phyloP scores from a whole-genome alignment of 1,284 basidiomycete genomes.

The Omphalotus olearius region DNA sequence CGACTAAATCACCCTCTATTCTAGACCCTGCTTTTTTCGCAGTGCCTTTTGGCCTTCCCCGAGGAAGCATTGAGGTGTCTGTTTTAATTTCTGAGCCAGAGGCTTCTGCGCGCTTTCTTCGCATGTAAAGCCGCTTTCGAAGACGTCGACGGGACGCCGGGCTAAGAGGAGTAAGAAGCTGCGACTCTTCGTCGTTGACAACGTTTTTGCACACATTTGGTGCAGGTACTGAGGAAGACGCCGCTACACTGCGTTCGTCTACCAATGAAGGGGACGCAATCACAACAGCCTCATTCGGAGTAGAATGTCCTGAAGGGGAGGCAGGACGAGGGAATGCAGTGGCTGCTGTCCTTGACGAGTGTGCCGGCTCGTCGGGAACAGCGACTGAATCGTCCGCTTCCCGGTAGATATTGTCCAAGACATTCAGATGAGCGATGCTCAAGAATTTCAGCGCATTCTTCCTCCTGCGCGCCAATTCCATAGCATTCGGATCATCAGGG shows the following conservation, averaged over 20 bases:
- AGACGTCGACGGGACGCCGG: constrained; percentile 52
- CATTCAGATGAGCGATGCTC: constrained; percentile 32
- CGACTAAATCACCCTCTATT: constrained; percentile 13
- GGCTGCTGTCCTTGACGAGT: no score
- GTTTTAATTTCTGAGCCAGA: constrained; percentile 31
- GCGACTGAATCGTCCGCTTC: no score
- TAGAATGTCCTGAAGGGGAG: no score
- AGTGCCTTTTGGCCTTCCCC: constrained; percentile 37
- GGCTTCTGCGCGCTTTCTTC: constrained; percentile 56
- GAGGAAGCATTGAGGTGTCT: constrained; percentile 35
- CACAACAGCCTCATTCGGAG: no score
- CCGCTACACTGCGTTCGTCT: no score
- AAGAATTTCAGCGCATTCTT: constrained; percentile 35
- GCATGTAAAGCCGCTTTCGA: constrained; percentile 67
- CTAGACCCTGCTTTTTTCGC: constrained; percentile 4
- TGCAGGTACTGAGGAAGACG: no score
- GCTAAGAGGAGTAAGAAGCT: constrained; percentile 29
- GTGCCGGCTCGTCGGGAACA: no score
- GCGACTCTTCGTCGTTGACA: constrained; percentile 7
- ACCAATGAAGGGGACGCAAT: no score
- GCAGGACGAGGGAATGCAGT: no score
- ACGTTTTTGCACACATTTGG: no score
- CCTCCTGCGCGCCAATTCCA: constrained; percentile 26
- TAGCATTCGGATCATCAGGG: constrained; percentile 13
- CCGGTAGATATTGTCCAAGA: constrained; percentile 44